Conservation (phyloP, 805 yeast genomes). For the Metschnikowia similis region DNA sequence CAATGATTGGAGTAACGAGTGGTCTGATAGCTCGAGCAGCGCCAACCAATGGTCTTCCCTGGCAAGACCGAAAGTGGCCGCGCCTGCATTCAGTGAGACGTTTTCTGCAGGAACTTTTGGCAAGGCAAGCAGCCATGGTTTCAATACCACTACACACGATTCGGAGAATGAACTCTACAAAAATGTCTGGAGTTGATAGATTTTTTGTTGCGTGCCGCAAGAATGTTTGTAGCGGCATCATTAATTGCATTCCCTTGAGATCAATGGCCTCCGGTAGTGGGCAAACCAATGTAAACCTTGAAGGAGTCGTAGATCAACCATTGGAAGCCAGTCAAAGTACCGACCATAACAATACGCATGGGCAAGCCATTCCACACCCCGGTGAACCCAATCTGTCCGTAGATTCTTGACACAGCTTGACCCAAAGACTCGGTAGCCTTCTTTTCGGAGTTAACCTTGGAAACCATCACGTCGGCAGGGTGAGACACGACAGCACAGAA, state of each 20-base stretch:
- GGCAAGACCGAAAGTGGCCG: background rate
- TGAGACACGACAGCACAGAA: constrained; percentile 94
- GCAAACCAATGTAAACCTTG: constrained; percentile 90
- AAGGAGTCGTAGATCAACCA: constrained; percentile 96
- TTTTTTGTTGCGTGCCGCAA: background rate
- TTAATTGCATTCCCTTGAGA: background rate
- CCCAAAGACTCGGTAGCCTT: constrained; percentile 61
- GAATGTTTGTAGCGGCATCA: background rate
- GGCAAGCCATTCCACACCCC: constrained; percentile 96
- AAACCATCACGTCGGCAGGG: constrained; percentile 99
- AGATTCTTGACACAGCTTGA: constrained; percentile 68
- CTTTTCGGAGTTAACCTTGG: constrained; percentile 78
- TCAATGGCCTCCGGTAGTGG: constrained; percentile 73
- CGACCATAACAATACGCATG: constrained; percentile 93
- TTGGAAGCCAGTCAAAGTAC: constrained; percentile 95
- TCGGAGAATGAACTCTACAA: constrained; percentile 64
- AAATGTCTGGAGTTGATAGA: constrained; percentile 55
- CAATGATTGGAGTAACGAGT: constrained; percentile 29
- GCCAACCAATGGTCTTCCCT: constrained; percentile 11
- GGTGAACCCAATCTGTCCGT: constrained; percentile 74
- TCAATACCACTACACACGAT: constrained; percentile 1
- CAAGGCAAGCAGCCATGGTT: background rate
- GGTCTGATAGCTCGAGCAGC: constrained; percentile 27
- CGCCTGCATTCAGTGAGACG: constrained; percentile 4
- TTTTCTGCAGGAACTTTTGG: constrained; percentile 11